These are phyloP conservation scores for Coemansia sp. DNA, from an alignment of 192 early-diverging fungal species.

Conservation along the genomic window DNA sequence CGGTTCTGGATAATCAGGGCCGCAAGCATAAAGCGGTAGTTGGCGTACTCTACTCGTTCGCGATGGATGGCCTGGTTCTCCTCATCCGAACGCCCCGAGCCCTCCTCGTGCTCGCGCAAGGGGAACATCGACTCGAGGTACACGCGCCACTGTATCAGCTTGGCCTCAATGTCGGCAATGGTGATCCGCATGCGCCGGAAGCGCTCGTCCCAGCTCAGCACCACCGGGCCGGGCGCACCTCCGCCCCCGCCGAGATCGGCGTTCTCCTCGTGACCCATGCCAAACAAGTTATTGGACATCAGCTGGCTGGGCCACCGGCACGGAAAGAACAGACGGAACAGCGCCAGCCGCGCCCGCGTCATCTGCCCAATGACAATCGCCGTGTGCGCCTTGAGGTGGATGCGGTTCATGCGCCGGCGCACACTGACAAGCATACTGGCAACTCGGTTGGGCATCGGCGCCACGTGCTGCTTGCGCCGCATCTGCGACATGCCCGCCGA, in stretches of 20 bases:
- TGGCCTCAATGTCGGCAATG: conserved; percentile 40
- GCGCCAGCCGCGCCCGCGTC: conserved; percentile 43
- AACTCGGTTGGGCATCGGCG: conserved; percentile 31
- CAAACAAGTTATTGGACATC: conserved; percentile 24
- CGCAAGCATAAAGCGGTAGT: conserved; percentile 47
- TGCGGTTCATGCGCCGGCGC: conserved; percentile 47
- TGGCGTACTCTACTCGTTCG: conserved; percentile 49
- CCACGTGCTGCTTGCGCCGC: neutral
- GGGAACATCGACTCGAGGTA: conserved; percentile 51
- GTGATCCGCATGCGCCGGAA: conserved; percentile 42
- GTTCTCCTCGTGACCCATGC: conserved; percentile 3
- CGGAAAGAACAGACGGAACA: conserved; percentile 51
- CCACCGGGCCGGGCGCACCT: conserved; percentile 35
- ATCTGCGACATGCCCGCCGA: too few species aligned
- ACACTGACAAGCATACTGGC: conserved; percentile 49
- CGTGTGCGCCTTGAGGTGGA: conserved; percentile 48
- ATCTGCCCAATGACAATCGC: conserved; percentile 49
- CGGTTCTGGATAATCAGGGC: conserved; percentile 44
- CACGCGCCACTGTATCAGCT: conserved; percentile 51
- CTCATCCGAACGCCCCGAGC: conserved; percentile 19
- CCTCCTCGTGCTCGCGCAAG: conserved; percentile 48
- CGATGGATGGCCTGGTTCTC: conserved; percentile 31
- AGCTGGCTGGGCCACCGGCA: conserved; percentile 52
- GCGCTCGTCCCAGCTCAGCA: conserved; percentile 51
- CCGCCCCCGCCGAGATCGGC: conserved; percentile 41